Base-by-base conservation (phyloP, 805 yeast species). In the Candida sphagnicola region DNA sequence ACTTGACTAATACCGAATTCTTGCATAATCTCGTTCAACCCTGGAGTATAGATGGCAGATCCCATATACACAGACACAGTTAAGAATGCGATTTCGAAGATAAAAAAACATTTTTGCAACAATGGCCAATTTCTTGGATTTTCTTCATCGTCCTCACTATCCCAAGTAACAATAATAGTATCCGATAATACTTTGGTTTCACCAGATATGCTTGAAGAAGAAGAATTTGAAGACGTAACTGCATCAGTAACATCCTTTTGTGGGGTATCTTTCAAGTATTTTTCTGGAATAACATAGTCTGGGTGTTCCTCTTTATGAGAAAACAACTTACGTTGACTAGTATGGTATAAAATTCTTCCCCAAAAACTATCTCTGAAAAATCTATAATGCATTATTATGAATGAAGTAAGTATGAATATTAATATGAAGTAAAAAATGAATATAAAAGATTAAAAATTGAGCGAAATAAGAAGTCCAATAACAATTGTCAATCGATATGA, bases 101-200 rank as follows among this genome's bases (percentile, higher is more conserved):
- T 52, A 28, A 74, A 61, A 19, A 72, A 34, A 2, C 54, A 25
- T 49, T 74, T 76, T 36, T 67, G 62, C 24, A 42, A 34, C 0
- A 51, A 18, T 0, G 79, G 62, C 86, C 86, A 80, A 50, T 77
- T 77, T 15, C 58, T 50, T 0, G 87, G 86, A 46, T 74, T 58
- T 41, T 73, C 78, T 49, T 78, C 84, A 37, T 70, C 70, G 4
- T 62, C 70, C 6, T 21, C 24, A 6, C 24, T 10, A 10, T 21
- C 24, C 24, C 24, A 21, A 10, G 40, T 45, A 5, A 48, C 58
- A 8, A 49, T 25, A 5, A 49, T 46, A 18, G 35, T 19, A 6
- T 40, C 42, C 26, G 31, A 11, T 28, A 19, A n/a, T 12, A 18
- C 18, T 18, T 14, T 18, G 18, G 16, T 21, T 24, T 14, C 23